Base-by-base conservation (phyloP, 1,284 basidiomycete genomes). In the Malassezia nana region DNA sequence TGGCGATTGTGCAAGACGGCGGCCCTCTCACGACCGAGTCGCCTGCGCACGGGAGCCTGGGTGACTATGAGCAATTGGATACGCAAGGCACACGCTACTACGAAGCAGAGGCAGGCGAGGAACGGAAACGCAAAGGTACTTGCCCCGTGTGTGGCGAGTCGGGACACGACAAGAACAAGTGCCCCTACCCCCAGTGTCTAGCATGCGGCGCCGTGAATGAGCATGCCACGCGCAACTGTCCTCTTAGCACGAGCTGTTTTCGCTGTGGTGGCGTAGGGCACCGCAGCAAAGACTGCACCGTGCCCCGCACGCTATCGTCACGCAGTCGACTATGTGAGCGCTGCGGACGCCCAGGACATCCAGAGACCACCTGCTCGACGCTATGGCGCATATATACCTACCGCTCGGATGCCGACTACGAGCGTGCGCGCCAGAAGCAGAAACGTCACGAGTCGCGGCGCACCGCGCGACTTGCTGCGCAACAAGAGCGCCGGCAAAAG, bases 351-450 rank as follows among this genome's bases (percentile, higher is more conserved):
- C 68, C 76, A 28, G 75, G 76, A 32, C 89, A 92, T 71, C 81
- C 80, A 48, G 81, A 52, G 55, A 52, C 90, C 84, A 85, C 86
- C 77, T 94, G 89, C 61, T 87, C 87, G 1, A 85, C 84, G 0
- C 76, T 87, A 41, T 94, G 89, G 89, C 79, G 89, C 38, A 78
- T 89, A 55, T 94, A 94, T 67, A 79, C 83, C 25, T 92, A 91
- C 66, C 77, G 84, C 41, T 77, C 78, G 2, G 78, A 80, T 6
- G 78, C 78, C 2, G 82, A 81, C 29, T 81, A 82, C 25, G 70
- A 58, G 12, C 42, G 45, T 3, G 53, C 44, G 22, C 55, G 65
- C 16, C 49, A 55, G 15, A 53, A 58, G 22, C 43, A 45, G 25
- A 55, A 59, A 26, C 56, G 54, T 32, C 56, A 55, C 30, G 43